Conservation (phyloP, 495 filamentous ascomycete genomes). For the Lindgomyces ingoldianus region DNA sequence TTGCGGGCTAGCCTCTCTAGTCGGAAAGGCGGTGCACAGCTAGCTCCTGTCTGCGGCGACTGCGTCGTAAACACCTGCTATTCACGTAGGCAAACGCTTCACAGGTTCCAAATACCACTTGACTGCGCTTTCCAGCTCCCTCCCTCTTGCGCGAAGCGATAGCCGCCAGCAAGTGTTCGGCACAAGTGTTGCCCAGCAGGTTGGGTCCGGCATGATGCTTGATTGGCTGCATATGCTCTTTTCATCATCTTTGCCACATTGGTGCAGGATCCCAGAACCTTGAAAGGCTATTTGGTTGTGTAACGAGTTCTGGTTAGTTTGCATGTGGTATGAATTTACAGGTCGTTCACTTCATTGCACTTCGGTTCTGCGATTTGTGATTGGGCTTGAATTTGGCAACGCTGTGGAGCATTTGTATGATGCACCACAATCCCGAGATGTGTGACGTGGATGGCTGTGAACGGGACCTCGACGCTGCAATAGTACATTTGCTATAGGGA, state of each 20-base stretch:
- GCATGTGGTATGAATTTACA: too few species aligned
- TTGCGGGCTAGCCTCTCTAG: neutral
- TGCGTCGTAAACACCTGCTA: neutral
- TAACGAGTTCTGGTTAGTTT: neutral
- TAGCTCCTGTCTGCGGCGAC: neutral
- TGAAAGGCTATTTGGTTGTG: neutral
- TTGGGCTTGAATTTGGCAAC: neutral
- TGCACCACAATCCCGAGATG: neutral
- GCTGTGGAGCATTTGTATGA: conserved; percentile 3
- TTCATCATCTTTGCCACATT: neutral
- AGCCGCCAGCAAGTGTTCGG: neutral
- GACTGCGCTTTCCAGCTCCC: neutral
- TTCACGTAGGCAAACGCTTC: neutral
- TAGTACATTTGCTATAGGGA: neutral
- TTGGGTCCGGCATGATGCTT: neutral
- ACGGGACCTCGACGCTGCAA: neutral
- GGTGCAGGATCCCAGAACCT: neutral
- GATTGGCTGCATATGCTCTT: neutral
- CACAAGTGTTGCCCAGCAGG: neutral
- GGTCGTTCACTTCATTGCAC: too few species aligned
- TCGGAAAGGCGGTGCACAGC: neutral
- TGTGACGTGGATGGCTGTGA: conserved; percentile 8
- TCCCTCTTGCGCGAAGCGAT: neutral
- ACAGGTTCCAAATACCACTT: neutral
- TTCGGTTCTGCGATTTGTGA: too few species aligned